Evolutionary conservation across 495 filamentous ascomycete genomes (phyloP), one percentile per base, ranked within the genome.

Genomic region (Penicillium odoratum): DNA sequence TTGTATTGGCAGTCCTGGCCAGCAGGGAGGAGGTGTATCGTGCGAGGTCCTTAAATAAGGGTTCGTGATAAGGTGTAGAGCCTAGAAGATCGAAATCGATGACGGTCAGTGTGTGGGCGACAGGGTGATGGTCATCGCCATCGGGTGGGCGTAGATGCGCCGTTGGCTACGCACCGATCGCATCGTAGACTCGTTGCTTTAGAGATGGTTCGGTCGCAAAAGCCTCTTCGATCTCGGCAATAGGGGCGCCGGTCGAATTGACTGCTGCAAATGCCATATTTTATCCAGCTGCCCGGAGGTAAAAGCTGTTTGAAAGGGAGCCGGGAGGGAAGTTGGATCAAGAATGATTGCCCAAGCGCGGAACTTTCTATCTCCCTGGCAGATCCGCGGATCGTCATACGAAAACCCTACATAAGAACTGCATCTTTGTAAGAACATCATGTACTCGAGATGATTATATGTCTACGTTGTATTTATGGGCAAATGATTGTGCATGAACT

Each of bases 1-100:
- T 46, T 29, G 67, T 52, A 49, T 61, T 70, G 48, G 60, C 57
- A 57, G 66, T 67, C 66, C 69, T 76, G 65, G 66, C 70, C 69
- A 67, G 73, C 69, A 81, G 68, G 59, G 66, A 69, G 46, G 66
- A 74, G 50, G 78, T 76, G 58, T 80, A 76, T 68, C 62, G 64
- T n/a, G 79, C 75, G 55, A 82, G 74, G 59, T 80, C 78, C 63
- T 77, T 72, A 43, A 82, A 78, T 1, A 82, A 66, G 56, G 70
- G 61, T 57, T 52, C 58, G 55, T 77, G 65, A 59, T 78, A 74
- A 25, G 77, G 77, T 51, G 71, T 71, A 44, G 57, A 47, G 42
- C 62, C 77, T 79, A 66, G 38, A 51, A 16, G 38, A 59, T 57
- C 6, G 46, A 57, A 16, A 57, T 26, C 13, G 46, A 58, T 55